Percentiles rank a stretch among this genome's conserved stretches.
These are phyloP conservation scores for Penicillium arizonense DNA, from an alignment of 495 filamentous ascomycete genomes.

Conservation along the genomic window DNA sequence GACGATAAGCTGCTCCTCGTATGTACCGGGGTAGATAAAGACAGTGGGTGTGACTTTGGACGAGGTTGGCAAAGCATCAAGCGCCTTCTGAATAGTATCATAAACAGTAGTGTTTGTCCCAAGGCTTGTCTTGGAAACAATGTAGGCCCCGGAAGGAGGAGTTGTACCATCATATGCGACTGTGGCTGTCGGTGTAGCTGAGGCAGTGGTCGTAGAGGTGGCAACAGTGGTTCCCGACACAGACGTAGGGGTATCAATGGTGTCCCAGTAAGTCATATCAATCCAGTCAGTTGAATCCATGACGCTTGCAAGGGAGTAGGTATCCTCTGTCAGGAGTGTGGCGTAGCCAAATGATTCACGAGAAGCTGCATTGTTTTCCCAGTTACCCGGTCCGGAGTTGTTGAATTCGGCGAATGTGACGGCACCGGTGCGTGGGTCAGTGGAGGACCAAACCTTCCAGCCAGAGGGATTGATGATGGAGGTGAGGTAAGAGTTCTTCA, in stretches of 20 bases:
- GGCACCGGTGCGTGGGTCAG: conserved; percentile 8
- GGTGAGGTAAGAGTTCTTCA: conserved; percentile 13
- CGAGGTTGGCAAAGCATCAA: conserved; percentile 2
- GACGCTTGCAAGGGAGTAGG: conserved; percentile 3
- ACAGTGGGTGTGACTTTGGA: conserved; percentile 2
- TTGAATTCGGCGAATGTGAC: conserved; percentile 13
- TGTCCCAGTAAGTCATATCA: conserved; percentile 11
- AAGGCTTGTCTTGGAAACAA: conserved; percentile 7
- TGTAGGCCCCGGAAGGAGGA: conserved; percentile 5
- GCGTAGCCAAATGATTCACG: conserved; percentile 8
- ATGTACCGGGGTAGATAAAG: conserved; percentile 9
- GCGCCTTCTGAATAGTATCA: conserved; percentile 7
- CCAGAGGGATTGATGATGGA: conserved; percentile 10
- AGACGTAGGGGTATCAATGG: conserved; percentile 2
- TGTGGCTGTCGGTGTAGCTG: background rate
- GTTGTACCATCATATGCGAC: conserved; percentile 7
- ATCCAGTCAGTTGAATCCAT: conserved; percentile 13
- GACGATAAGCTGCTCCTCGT: conserved; percentile 10
- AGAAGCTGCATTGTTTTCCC: conserved; percentile 4
- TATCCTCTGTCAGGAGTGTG: conserved; percentile 7
- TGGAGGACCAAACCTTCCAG: conserved; percentile 14
- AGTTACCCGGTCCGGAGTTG: conserved; percentile 10
- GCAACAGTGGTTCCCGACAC: background rate
- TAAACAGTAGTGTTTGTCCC: conserved; percentile 1
- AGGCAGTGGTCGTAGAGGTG: background rate